Evolutionary conservation across 208 protist species (phyloP), one percentile per base, ranked within the genome.

Genomic region (Trypanosoma avium): DNA sequence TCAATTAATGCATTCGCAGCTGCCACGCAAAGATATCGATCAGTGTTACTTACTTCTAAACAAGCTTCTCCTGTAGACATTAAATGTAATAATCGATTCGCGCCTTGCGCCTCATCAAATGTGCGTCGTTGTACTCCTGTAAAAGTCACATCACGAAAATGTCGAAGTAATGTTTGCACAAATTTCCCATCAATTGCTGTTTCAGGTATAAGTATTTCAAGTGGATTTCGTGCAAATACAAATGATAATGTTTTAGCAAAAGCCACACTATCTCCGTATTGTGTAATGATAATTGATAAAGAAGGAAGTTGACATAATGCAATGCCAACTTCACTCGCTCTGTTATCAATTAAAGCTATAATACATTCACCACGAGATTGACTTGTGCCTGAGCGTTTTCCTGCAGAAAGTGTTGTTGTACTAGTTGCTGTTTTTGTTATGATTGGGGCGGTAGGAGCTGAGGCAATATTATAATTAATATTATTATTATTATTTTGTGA

Each of bases 21-120:
- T 0, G 89, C 86, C 15, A 91, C 71, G 62, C 84, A 89, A 10
- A 95, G 73, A 50, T 95, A 95, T 47, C 79, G 83, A 54, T 92
- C 83, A 6, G 81, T 87, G 48, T 91, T 67, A 24, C 61, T 53
- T 9, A 70, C 54, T 36, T 67, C 66, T n/a, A 64, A 26, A 24
- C 49, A 63, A 7, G 67, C 60, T 13, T 70, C 66, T 38, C 70
- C 62, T 2, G 81, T 70, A 27, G 85, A 88, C 43, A 81, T 77
- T 6, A 95, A 80, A 56, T 77, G 36, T 12, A 62, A 36, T 42
- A 95, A 70, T 17, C 84, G 81, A 36, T 68, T 61, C 36, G 84
- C 84, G 9, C 89, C 89, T 1, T 65, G 71, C 49, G 87, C 76
- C 27, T 74, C 68, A 55, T 90, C 55, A 68, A 92, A 95, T 62